Evolutionary conservation across 805 yeast species (phyloP).

Genomic region (Grigorovia humatica): DNA sequence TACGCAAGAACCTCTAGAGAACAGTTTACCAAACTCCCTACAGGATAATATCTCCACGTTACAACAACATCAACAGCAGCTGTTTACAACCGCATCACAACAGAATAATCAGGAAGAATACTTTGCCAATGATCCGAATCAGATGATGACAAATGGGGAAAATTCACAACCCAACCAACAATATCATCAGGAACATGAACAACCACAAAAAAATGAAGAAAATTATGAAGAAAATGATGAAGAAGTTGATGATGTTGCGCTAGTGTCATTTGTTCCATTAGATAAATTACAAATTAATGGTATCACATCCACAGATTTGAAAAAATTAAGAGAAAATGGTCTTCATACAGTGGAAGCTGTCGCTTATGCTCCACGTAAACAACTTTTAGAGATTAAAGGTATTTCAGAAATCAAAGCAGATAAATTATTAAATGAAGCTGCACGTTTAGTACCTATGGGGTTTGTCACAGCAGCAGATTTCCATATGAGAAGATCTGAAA

Average conservation of each 20-base stretch:
- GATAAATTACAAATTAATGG: constrained; percentile 61
- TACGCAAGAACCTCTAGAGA: constrained; percentile 2
- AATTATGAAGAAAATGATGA: constrained; percentile 15
- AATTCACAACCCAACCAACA: too few relatives aligned
- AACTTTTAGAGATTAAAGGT: constrained; percentile 70
- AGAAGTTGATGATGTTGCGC: constrained; percentile 42
- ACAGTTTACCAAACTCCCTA: background rate
- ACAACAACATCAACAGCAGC: constrained; percentile 7
- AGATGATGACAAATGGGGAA: background rate
- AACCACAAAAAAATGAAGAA: background rate
- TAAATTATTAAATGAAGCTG: constrained; percentile 68
- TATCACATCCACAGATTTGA: constrained; percentile 66
- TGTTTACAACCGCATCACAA: background rate
- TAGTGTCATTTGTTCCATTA: constrained; percentile 27
- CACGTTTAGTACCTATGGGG: constrained; percentile 86
- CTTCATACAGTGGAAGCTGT: constrained; percentile 83
- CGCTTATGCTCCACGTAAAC: constrained; percentile 86
- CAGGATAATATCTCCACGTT: background rate
- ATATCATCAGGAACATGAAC: background rate
- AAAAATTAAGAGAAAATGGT: constrained; percentile 73
- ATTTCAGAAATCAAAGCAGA: constrained; percentile 95
- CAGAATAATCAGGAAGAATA: background rate
- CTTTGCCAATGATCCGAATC: background rate
- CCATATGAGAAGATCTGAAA: constrained; percentile 78
- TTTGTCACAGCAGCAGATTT: constrained; percentile 95